phyloP scores from a whole-genome alignment of 2,329 filamentous ascomycete genomes.

The Alternaria ethzedia region DNA sequence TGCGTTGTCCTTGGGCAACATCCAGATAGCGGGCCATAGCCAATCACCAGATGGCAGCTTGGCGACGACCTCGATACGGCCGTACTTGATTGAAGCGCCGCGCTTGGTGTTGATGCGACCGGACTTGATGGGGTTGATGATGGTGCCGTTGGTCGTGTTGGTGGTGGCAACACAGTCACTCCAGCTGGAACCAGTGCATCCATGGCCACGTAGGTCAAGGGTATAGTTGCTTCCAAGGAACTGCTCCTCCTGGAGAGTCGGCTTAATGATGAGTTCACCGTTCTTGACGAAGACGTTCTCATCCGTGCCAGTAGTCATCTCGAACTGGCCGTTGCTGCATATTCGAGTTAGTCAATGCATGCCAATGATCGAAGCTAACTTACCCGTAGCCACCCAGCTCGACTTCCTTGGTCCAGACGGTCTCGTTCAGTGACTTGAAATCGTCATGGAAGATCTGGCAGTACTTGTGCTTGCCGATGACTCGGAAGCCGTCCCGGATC shows the following conservation, averaged over 20 bases:
- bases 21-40: conserved; percentile 93
- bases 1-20: conserved; percentile 74
- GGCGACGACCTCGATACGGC: conserved; percentile 79
- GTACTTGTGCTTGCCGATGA: conserved; percentile 77
- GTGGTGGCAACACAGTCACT: conserved; percentile 72
- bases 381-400: conserved; percentile 79
- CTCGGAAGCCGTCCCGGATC: conserved; percentile 75
- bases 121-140: conserved; percentile 79
- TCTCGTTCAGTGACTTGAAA: conserved; percentile 64
- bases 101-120: conserved; percentile 78
- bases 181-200: conserved; percentile 69
- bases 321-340: conserved; percentile 78
- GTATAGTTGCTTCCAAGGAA: conserved; percentile 70
- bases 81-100: conserved; percentile 76
- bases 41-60: conserved; percentile 80
- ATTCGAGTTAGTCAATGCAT: conserved; percentile 31
- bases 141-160: conserved; percentile 77
- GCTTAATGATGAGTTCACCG: conserved; percentile 74
- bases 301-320: conserved; percentile 72
- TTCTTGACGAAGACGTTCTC: conserved; percentile 78
- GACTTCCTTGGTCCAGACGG: conserved; percentile 76
- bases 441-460: conserved; percentile 71
- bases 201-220: conserved; percentile 70
- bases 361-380: conserved; percentile 39
- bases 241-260: conserved; percentile 74